Conservation (phyloP, 2,329 filamentous ascomycete genomes). For the Claviceps pusilla region DNA sequence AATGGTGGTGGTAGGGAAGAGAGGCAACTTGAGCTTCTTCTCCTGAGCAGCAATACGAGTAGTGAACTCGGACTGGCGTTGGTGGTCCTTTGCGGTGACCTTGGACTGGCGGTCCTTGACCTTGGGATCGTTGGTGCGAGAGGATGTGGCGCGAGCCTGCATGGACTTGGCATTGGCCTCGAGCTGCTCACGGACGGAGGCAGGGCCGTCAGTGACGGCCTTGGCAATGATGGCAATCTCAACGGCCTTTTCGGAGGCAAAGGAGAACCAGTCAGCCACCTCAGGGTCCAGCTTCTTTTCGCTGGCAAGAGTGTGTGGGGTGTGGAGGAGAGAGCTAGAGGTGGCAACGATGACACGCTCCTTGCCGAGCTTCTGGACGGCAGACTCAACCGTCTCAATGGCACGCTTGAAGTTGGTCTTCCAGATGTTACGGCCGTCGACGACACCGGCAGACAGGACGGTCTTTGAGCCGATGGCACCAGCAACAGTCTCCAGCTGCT, state of each 20-base stretch:
- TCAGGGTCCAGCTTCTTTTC: conserved; percentile 97
- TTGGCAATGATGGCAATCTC: conserved; percentile 92
- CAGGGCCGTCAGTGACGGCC: conserved; percentile 86
- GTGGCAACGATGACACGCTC: conserved; percentile 94
- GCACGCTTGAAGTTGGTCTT: conserved; percentile 98
- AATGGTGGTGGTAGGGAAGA: conserved; percentile 98
- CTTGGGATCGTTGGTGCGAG: conserved; percentile 88
- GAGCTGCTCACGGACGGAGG: conserved; percentile 70
- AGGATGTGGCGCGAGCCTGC: conserved; percentile 78
- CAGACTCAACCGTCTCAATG: conserved; percentile 78
- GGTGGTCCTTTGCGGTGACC: conserved; percentile 72
- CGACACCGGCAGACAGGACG: conserved; percentile 84
- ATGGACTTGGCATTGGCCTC: conserved; percentile 95
- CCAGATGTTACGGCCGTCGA: conserved; percentile 99
- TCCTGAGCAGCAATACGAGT: conserved; percentile 76
- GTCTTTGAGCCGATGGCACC: conserved; percentile 76
- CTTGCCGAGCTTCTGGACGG: conserved; percentile 89
- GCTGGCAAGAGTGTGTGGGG: conserved; percentile 89
- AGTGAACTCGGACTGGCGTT: conserved; percentile 83
- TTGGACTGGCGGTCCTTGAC: conserved; percentile 94
- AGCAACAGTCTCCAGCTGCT: conserved; percentile 82
- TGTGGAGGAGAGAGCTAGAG: conserved; percentile 95
- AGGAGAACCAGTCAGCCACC: conserved; percentile 96
- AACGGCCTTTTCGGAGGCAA: conserved; percentile 83
- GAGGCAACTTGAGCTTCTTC: conserved; percentile 79